Conservation (phyloP, 345 rosid genomes). For the Gossypium rotundifolium region DNA sequence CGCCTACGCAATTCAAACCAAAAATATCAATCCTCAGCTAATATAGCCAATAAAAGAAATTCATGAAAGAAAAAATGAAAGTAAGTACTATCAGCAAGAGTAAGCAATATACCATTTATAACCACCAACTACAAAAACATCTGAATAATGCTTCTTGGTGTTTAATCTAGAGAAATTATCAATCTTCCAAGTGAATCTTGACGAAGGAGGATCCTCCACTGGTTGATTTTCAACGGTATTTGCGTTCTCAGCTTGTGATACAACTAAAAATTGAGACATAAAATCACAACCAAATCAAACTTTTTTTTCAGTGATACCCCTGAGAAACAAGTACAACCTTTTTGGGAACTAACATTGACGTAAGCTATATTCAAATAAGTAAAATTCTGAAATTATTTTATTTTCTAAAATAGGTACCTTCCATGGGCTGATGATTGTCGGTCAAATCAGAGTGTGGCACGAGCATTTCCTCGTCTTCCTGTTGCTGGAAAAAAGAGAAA, state of each 20-base stretch:
- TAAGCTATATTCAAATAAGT: not conserved
- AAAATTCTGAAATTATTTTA: not conserved
- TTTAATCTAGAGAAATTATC: conserved; percentile 67
- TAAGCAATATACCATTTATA: conserved; percentile 61
- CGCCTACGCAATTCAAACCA: conserved; percentile 48
- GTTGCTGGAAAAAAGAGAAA: conserved; percentile 34
- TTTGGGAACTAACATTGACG: not conserved
- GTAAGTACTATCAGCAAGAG: not conserved
- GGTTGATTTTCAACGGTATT: conserved; percentile 62
- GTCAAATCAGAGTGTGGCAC: conserved; percentile 73
- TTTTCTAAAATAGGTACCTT: conserved; percentile 33
- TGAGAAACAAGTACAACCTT: not conserved
- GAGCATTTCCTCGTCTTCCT: conserved; percentile 92
- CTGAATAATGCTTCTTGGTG: conserved; percentile 74
- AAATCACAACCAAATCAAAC: not conserved
- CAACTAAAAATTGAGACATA: conserved; percentile 17
- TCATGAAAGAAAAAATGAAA: not conserved
- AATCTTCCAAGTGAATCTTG: conserved; percentile 79
- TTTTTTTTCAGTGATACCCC: not conserved
- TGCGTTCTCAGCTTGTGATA: conserved; percentile 47
- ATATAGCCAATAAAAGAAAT: not conserved
- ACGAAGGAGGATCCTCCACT: conserved; percentile 72
- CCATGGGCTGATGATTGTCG: conserved; percentile 77
- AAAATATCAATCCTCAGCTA: conserved; percentile 8
- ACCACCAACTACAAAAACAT: conserved; percentile 68